Conservation (phyloP, 305 asterid species). For the Solanum hybrid region DNA sequence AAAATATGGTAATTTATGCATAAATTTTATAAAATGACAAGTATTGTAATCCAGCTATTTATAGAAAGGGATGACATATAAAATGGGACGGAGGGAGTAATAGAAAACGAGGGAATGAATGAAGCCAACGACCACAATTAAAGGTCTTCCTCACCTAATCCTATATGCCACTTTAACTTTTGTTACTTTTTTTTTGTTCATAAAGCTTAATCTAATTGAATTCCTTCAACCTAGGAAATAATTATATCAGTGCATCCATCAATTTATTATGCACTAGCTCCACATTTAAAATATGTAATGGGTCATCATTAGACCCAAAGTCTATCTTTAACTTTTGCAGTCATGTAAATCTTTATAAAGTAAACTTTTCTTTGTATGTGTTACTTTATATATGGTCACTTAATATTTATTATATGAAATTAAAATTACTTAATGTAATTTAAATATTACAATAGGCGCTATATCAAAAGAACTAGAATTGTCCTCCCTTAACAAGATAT, state of each 20-base stretch:
- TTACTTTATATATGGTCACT: background rate
- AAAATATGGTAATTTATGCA: too few relatives aligned
- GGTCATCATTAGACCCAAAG: background rate
- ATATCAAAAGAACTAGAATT: background rate
- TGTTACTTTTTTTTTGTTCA: background rate
- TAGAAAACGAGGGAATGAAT: background rate
- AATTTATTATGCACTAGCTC: background rate
- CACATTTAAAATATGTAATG: background rate
- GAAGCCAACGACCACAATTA: background rate
- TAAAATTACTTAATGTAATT: background rate
- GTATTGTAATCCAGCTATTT: too few relatives aligned
- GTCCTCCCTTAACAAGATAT: background rate
- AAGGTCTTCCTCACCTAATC: background rate
- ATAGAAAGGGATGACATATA: too few relatives aligned
- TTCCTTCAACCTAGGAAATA: background rate
- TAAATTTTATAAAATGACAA: too few relatives aligned
- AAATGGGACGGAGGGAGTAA: too few relatives aligned
- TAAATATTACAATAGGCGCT: background rate
- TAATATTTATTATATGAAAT: background rate
- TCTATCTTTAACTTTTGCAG: background rate
- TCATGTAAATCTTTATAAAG: background rate
- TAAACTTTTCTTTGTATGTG: background rate
- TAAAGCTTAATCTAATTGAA: background rate
- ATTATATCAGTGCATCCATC: background rate
- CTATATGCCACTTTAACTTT: background rate